Conservation (phyloP, 2,329 filamentous ascomycete genomes). For the Didymella segeticola region DNA sequence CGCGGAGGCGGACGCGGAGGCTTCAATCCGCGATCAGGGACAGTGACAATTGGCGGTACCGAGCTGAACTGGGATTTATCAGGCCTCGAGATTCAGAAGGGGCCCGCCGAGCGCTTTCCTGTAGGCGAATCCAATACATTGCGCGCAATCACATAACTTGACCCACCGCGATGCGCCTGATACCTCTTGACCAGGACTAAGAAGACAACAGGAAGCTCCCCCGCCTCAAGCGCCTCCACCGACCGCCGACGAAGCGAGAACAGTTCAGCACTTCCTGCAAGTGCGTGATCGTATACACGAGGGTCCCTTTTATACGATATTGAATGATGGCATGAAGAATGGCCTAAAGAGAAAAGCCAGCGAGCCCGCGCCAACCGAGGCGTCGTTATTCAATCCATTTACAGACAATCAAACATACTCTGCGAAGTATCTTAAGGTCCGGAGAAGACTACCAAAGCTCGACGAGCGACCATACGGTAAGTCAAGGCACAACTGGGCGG, state of each 20-base stretch:
- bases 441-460: slow-evolving; percentile 62
- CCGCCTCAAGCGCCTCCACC: slow-evolving; percentile 50
- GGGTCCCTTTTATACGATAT: slow-evolving; percentile 65
- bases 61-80: slow-evolving; percentile 52
- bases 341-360: slow-evolving; percentile 46
- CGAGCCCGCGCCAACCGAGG: slow-evolving; percentile 48
- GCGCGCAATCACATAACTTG: slow-evolving; percentile 1
- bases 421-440: slow-evolving; percentile 64
- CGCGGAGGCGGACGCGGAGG: slow-evolving; percentile 38
- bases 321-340: slow-evolving; percentile 57
- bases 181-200: slow-evolving; percentile 26
- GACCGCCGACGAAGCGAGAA: slow-evolving; percentile 53
- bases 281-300: slow-evolving; percentile 64
- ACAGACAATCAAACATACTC: slow-evolving; percentile 67
- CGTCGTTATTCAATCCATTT: slow-evolving; percentile 63
- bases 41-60: slow-evolving; percentile 51
- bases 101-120: slow-evolving; percentile 52
- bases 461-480: slow-evolving; percentile 62
- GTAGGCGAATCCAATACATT: slow-evolving; percentile 32
- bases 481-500: slow-evolving; percentile 26
- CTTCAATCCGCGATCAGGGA: slow-evolving; percentile 39
- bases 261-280: slow-evolving; percentile 58
- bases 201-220: slow-evolving; percentile 36
- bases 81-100: slow-evolving; percentile 49
- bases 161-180: slow-evolving; percentile 5